Percentiles rank a stretch among this genome's conserved stretches.
These are phyloP conservation scores for Pseudogymnoascus destructans DNA, from an alignment of 2,329 filamentous ascomycete genomes.

Conservation along the genomic window DNA sequence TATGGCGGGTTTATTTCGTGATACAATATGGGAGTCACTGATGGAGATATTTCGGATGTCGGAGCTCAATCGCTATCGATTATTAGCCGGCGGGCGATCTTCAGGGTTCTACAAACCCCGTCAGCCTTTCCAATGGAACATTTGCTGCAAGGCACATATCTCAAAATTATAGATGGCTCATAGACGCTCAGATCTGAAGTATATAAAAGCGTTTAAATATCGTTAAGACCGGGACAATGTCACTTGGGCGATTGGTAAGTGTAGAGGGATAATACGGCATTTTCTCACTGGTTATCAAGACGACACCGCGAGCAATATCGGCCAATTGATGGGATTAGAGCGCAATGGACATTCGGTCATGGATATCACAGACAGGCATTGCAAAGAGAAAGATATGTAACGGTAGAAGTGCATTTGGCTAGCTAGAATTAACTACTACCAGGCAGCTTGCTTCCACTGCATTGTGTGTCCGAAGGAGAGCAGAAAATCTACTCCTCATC, in stretches of 20 bases:
- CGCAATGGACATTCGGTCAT: too few species aligned
- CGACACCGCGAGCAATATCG: neutral
- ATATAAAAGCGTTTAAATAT: neutral
- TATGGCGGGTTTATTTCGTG: neutral
- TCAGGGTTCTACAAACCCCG: neutral
- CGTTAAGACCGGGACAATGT: neutral
- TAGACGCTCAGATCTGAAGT: neutral
- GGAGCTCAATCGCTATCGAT: conserved; percentile 7
- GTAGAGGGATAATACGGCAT: neutral
- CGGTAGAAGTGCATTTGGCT: conserved; percentile 2
- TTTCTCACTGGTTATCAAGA: neutral
- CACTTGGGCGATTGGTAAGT: neutral
- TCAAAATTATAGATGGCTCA: neutral
- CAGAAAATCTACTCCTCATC: conserved; percentile 76
- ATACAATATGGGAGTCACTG: neutral
- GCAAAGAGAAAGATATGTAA: neutral
- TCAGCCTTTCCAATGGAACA: neutral
- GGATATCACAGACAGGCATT: neutral
- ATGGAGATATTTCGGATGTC: neutral
- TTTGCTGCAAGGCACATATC: neutral
- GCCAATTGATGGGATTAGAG: neutral
- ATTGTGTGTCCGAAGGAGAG: conserved; percentile 7
- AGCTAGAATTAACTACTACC: conserved; percentile 10
- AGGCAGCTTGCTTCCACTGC: conserved; percentile 1
- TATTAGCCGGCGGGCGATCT: conserved; percentile 8